Evolutionary conservation across 116 monocot species (phyloP), one percentile per base, ranked within the genome.

Genomic region (Trichopus zeylanicus): DNA sequence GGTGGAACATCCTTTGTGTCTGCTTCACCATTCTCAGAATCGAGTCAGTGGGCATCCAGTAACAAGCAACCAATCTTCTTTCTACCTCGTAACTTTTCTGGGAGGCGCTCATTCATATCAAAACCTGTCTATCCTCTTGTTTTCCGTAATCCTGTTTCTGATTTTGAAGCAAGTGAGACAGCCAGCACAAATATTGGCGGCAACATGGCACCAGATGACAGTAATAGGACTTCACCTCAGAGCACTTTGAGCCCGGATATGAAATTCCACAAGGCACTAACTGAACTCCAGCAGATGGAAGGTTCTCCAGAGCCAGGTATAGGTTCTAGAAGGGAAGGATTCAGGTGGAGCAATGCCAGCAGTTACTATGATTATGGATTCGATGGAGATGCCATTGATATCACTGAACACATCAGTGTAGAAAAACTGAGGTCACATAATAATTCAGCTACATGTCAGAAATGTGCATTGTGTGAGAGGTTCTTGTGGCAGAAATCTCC

Each of bases 111-210:
- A 6, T 93, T 93, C 77, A 93, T 85, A 80, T 88, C 93, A 12
- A 93, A 88, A 60, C 93, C 93, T 7, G 82, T 93, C 16, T 88
- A 85, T 70, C 93, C 88, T 0, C 68, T 88, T 22, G 59, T 85
- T 23, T 85, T 82, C 70, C 82, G 66, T 28, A 93, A 88, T 70
- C 88, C 80, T 6, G 75, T 82, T 61, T 88, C 88, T 31, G 82
- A 74, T 65, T 62, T 51, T 16, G 82, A 82, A 62, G 57, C 65
- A 8, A 62, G 49, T 63, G 70, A 55, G 20, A 61, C 64, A 37
- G 65, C 72, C 9, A 71, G 74, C 47, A n/a, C 69, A 8, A 74
- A 68, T 48, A 59, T 62, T 21, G 62, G 61, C 21, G 57, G 70
- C 62, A 58, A 67, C 52, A 69, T 51, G 51, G 53, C 67, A 27